Base-by-base conservation (phyloP, 495 filamentous ascomycete species). In the Tetracladium marchalianum region DNA sequence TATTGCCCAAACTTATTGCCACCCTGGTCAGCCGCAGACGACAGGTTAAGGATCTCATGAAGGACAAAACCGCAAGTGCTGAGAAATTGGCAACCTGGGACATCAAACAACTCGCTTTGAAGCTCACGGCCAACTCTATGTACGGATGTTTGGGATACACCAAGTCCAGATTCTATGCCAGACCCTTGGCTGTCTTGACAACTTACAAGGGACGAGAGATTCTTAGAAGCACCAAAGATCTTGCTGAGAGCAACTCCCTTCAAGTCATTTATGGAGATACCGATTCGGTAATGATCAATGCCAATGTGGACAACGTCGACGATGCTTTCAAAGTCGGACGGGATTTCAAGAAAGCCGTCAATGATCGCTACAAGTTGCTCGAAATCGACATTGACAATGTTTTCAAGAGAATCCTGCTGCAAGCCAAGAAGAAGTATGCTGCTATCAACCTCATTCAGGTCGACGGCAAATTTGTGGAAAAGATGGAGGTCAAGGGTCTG, bases 281-380 rank as follows among this genome's bases (percentile, higher is more conserved):
- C 17, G 92, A 98, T 62, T 98, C 92, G 17, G 92, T 98, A 66
- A 98, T 98, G 92, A 95, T 98, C 66, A 97, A 98, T 56, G 95
- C 92, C 39, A 95, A 95, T 62, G 86, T 87, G 41, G 86, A 95
- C 59, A 95, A 85, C 45, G 85, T 97, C 24, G 81, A 84, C 24
- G 90, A 95, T 53, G 90, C 92, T 12, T 62, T 96, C 31, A 87
- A 88, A 56, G 79, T 97, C 41, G 93, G 93, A 34, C 66, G 72
- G 13, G 73, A 80, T 31, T 80, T 81, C 63, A 79, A 80, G 59
- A 66, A 68, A 39, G 62, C 72, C 27, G 76, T 98, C 64, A 98
- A 98, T 57, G 85, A 94, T 44, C 79, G 80, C 35, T 97, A 97
- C 64, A 82, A 72, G 54, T 75, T 92, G 11, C 69, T 98, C 12